Evolutionary conservation across 495 filamentous ascomycete species (phyloP), one percentile per base, ranked within the genome.

Genomic region (Penicillium simplicissimum): DNA sequence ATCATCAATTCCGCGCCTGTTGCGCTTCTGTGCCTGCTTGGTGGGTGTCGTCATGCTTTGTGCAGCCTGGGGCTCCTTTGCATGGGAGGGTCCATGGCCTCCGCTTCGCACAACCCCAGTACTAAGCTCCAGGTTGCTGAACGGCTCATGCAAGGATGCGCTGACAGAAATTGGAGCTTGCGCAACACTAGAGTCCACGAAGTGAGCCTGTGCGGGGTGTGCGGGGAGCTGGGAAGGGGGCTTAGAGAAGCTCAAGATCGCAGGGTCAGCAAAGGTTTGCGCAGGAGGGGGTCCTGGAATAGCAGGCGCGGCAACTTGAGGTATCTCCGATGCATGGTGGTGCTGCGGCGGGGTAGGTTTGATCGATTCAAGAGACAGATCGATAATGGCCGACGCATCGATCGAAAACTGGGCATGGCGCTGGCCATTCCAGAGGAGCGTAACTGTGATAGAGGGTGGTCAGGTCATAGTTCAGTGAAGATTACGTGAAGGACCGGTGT

Each of bases 311-410:
- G 53, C 14, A 33, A 19, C 53, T 43, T 54, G 62, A 13, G 38
- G 33, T 33, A 37, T 40, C 48, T 69, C 67, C 21, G 65, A 60
- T 25, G 66, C 52, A 45, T 66, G 60, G 38, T 67, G 66, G 34
- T 57, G 68, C 54, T 79, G 76, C 14, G 68, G 52, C 17, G 62
- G 58, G 8, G 57, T 56, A 17, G 52, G 33, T 13, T 52, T 62
- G 4, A 66, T 67, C 9, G 86, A 76, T 66, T 85, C 78, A 25
- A 89, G 64, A 45, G 74, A 78, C 28, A 79, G 76, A 63, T 89
- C 86, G 55, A 77, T 77, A 36, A 90, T 87, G 23, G 79, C 76
- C 19, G 78, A 69, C 17, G 81, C 85, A 52, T 87, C 80, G 38
- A 88, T 72, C 21, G 74, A 80, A 68, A 81, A 85, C 31, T 70